A percentile compares a stretch with the other conserved stretches of the same genome.
phyloP scores from a whole-genome alignment of 192 early-diverging fungal species.

The Funneliformis geosporum region DNA sequence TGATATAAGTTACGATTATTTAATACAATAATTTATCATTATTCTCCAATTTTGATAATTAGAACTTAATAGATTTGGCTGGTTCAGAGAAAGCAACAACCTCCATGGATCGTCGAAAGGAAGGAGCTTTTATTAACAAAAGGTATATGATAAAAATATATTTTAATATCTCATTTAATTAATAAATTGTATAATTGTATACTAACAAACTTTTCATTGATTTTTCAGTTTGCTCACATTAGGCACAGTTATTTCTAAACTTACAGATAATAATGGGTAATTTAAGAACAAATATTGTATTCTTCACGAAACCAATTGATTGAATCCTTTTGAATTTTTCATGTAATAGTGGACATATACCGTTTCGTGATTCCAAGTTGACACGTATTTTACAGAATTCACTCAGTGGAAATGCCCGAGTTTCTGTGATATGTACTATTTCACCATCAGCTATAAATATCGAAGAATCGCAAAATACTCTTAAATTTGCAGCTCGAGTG shows the following conservation, averaged over 20 bases:
- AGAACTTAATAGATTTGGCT: conserved; percentile 95
- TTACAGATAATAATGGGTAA: not conserved
- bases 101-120: conserved; percentile 85
- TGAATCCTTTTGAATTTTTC: not conserved
- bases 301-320: no score
- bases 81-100: conserved; percentile 92
- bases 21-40: not conserved
- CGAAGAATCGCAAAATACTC: conserved; percentile 89
- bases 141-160: conserved; percentile 23
- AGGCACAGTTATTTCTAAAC: not conserved
- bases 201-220: not conserved
- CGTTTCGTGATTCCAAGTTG: conserved; percentile 95
- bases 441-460: conserved; percentile 73
- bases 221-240: not conserved
- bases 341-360: conserved; percentile 70
- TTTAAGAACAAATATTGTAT: not conserved
- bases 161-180: not conserved
- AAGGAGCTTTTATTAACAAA: conserved; percentile 97
- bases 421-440: conserved; percentile 92
- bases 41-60: conserved; percentile 17
- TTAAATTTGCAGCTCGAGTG: conserved; percentile 93
- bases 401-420: conserved; percentile 85
- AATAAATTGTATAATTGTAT: not conserved
- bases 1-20: not conserved
- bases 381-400: conserved; percentile 93